Conservation (phyloP, 257 asterid species). For the Penstemon newberryi region DNA sequence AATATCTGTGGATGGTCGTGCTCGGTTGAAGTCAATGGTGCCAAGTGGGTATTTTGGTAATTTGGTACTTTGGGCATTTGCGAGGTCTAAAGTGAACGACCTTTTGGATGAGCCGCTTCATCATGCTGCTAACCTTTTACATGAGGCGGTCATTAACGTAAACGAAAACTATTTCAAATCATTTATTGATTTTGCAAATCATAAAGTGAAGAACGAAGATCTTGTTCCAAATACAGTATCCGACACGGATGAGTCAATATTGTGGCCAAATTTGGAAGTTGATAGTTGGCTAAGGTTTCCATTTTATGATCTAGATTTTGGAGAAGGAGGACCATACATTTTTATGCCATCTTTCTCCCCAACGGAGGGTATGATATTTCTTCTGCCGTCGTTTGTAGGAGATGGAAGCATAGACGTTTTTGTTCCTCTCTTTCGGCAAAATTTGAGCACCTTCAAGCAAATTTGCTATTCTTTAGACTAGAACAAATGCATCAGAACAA, state of each 20-base stretch:
- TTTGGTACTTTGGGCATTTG: conserved; percentile 82
- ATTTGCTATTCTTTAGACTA: conserved; percentile 63
- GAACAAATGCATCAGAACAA: background rate
- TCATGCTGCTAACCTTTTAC: conserved; percentile 59
- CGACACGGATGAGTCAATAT: conserved; percentile 50
- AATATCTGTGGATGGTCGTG: conserved; percentile 75
- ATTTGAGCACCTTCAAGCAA: conserved; percentile 48
- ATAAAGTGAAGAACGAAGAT: conserved; percentile 48
- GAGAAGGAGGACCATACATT: conserved; percentile 63
- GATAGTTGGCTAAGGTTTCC: conserved; percentile 89
- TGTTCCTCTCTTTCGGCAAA: conserved; percentile 61
- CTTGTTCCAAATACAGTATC: conserved; percentile 55
- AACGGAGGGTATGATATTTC: conserved; percentile 63
- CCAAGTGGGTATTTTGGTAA: conserved; percentile 77
- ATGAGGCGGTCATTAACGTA: conserved; percentile 55
- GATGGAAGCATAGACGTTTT: conserved; percentile 80
- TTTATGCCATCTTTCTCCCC: conserved; percentile 84
- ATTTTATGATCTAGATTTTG: conserved; percentile 77
- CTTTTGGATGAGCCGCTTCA: conserved; percentile 47
- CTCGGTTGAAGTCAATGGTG: conserved; percentile 55
- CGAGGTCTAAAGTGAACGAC: conserved; percentile 46
- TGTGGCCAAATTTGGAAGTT: conserved; percentile 81
- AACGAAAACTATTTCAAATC: conserved; percentile 69
- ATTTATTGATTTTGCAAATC: conserved; percentile 67
- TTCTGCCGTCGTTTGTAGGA: conserved; percentile 62